Base-by-base conservation (phyloP, 805 yeast genomes). In the Candida ortonii region DNA sequence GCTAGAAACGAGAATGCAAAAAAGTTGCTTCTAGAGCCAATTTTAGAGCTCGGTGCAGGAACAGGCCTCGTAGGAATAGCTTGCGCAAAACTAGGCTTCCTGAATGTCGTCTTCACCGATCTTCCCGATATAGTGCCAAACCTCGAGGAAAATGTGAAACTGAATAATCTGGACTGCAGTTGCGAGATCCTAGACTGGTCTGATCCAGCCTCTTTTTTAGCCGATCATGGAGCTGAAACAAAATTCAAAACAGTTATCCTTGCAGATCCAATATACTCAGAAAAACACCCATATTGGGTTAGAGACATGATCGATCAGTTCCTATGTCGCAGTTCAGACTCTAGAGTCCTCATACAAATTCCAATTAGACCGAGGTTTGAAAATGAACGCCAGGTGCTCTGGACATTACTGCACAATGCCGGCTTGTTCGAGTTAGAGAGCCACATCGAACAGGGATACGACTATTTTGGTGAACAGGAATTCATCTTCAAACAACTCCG, bases 21-120 rank as follows among this genome's bases (percentile, higher is more conserved):
- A 7, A 22, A 33, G 2, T 24, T 57, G n/a, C 28, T 63, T 3
- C 5, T 21, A 7, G 59, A 53, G 24, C 70, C 55, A 4, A 49
- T 80, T 0, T 55, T 84, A 18, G 98, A 90, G 50, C 62, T 93
- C n/a, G 98, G 98, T 0, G 70, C 97, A 0, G 98, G 98, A 0
- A 93, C 98, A 0, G 98, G 98, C 0, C 65, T 90, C 11, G 82
- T 80, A 3, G 97, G 97, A 0, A 82, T 93, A 22, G 68, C 80
- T 0, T 68, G 84, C 36, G 74, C 73, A 1, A 38, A 67, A 7
- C 49, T 80, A 5, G 87, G 87, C 0, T 53, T 49, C 30, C 39
- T 54, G 41, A 47, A 59, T 0, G 62, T 80, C 1, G 50, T 60
- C 9, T 55, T 87, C 16, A 89, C 97, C 0, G 98, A 90, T 55